These are phyloP conservation scores for Syzygium oleosum DNA, from an alignment of 345 rosid species.

Conservation along the genomic window DNA sequence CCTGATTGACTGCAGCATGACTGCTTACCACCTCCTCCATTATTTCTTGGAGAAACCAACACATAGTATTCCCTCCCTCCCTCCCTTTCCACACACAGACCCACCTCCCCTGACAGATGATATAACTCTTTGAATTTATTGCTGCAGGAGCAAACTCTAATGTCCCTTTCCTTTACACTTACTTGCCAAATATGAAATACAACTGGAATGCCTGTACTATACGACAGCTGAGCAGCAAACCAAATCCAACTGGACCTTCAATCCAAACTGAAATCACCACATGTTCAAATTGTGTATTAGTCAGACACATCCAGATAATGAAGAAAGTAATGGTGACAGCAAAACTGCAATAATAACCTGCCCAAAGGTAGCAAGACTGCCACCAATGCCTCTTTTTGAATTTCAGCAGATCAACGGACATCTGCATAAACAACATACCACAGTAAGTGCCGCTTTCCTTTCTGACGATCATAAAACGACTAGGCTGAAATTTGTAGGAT, in stretches of 20 bases:
- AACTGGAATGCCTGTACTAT: constrained; percentile 79
- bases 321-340: neutral
- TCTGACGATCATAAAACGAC: neutral
- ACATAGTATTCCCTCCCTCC: neutral
- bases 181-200: constrained; percentile 80
- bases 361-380: constrained; percentile 86
- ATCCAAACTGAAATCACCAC: constrained; percentile 61
- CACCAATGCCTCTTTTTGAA: constrained; percentile 48
- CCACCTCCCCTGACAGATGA: neutral
- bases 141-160: neutral
- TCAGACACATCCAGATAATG: neutral
- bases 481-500: neutral
- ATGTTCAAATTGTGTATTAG: neutral
- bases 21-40: neutral
- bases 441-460: neutral
- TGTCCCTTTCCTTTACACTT: constrained; percentile 9
- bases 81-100: neutral
- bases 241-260: constrained; percentile 91
- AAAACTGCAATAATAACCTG: constrained; percentile 36
- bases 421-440: constrained; percentile 22
- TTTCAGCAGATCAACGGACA: constrained; percentile 40
- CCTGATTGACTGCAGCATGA: neutral
- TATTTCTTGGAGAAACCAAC: neutral
- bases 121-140: neutral
- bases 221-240: constrained; percentile 82